Conservation (phyloP, 495 filamentous ascomycete species). For the Oidiodendron maius region DNA sequence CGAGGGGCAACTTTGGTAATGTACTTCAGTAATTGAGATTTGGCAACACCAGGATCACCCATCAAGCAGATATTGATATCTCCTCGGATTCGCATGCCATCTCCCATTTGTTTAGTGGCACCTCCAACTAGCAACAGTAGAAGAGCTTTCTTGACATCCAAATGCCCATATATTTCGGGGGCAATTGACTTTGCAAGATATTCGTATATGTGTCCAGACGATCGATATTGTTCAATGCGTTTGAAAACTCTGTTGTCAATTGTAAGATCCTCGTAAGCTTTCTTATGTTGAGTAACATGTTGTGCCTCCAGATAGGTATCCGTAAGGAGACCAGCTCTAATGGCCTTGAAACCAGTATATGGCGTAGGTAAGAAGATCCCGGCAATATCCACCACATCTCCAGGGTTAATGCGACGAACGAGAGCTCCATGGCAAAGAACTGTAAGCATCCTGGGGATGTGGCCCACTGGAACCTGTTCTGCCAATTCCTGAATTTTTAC, state of each 20-base stretch:
- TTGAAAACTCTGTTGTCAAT: conserved; percentile 68
- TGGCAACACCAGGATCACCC: conserved; percentile 99
- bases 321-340: conserved; percentile 87
- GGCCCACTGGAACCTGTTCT: conserved; percentile 94
- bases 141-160: conserved; percentile 96
- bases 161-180: conserved; percentile 92
- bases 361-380: conserved; percentile 96
- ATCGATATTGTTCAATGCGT: conserved; percentile 74
- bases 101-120: conserved; percentile 94
- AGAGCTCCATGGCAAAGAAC: conserved; percentile 83
- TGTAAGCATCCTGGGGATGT: conserved; percentile 88
- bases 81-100: conserved; percentile 96
- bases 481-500: conserved; percentile 98
- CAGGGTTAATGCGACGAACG: conserved; percentile 81
- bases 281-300: conserved; percentile 90
- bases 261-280: conserved; percentile 82
- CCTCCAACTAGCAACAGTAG: conserved; percentile 91
- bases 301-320: conserved; percentile 97
- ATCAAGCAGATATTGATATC: conserved; percentile 98
- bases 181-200: conserved; percentile 92
- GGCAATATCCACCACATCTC: conserved; percentile 86
- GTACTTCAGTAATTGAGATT: conserved; percentile 95
- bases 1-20: conserved; percentile 97
- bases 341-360: conserved; percentile 96
- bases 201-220: conserved; percentile 88